Evolutionary conservation across 441 rosid genomes (phyloP), one percentile per base, ranked within the genome.

Genomic region (Pelargonium australe): DNA sequence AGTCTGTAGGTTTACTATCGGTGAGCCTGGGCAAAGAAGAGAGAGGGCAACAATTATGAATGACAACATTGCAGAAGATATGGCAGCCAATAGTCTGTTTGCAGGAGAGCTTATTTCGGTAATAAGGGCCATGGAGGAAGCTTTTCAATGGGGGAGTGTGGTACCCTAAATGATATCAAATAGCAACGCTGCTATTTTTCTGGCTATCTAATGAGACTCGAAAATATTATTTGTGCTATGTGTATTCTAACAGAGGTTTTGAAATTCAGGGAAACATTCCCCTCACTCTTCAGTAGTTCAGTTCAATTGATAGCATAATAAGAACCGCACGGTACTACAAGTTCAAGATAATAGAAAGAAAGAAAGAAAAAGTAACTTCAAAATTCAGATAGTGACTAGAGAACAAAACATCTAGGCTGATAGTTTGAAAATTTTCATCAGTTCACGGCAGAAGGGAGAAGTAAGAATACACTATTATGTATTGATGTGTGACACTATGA

Each of bases 1-100:
- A 0, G 83, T 92, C 2, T 89, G 98, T 34, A 79, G 97, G 77
- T 82, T 49, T 61, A 68, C 71, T 1, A 68, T 89, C 1, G 53
- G 76, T 13, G 84, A 85, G 57, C 57, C 57, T n/a, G 57, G 14
- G 20, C 76, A 68, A 7, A 45, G 0, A 5, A 69, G 61, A 75
- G 69, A 23, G 47, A 68, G 37, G 13, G 57, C 76, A 8, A 19
- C 78, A 0, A 13, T 55, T 4, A 2, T 0, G 7, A 34, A 70
- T 60, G 41, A 64, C 43, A 41, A 63, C 47, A 11, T 28, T 23
- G 20, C 16, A 3, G 68, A 75, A 40, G 55, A 64, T 67, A 63
- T 20, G 20, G 67, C 72, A 17, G 68, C 63, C 25, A 16, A 68
- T 1, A 80, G 83, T 68, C 43, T 82, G 10, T 58, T 78, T 13